These are phyloP conservation scores for Tricholoma hemisulphureum DNA, from an alignment of 768 basidiomycete genomes.

Conservation along the genomic window DNA sequence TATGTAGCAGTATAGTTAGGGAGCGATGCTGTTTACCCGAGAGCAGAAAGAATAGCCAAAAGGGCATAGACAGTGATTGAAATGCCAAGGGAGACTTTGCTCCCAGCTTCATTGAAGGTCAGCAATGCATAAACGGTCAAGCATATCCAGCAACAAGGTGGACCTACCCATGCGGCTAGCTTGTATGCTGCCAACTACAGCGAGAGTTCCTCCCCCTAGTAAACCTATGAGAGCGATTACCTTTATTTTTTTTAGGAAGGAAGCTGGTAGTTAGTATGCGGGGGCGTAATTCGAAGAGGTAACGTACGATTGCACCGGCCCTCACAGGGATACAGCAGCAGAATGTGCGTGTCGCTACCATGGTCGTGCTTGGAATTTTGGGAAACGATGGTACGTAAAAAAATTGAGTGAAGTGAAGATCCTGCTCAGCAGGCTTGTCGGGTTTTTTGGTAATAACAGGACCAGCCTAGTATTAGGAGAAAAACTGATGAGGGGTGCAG, in stretches of 20 bases:
- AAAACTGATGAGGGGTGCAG: conserved; percentile 4
- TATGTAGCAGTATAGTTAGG: neutral
- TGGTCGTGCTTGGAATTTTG: conserved; percentile 28
- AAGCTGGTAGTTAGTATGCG: neutral
- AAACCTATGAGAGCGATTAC: conserved; percentile 44
- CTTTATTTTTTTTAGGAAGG: conserved; percentile 20
- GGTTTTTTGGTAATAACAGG: conserved; percentile 34
- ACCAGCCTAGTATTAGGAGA: conserved; percentile 42
- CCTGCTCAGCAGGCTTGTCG: conserved; percentile 9
- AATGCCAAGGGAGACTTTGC: conserved; percentile 40
- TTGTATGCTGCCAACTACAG: conserved; percentile 30
- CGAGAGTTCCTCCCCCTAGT: conserved; percentile 40
- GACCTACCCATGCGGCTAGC: conserved; percentile 12
- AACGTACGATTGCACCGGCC: conserved; percentile 45
- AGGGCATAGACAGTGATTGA: conserved; percentile 42
- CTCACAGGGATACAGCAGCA: conserved; percentile 52
- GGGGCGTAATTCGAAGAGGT: neutral
- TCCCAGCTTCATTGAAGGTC: conserved; percentile 25
- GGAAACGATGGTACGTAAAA: neutral
- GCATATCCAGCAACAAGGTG: neutral
- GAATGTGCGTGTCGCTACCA: conserved; percentile 42
- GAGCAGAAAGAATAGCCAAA: conserved; percentile 42
- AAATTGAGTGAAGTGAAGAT: neutral
- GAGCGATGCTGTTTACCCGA: conserved; percentile 36
- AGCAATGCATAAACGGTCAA: neutral